Conservation (phyloP, 208 protist genomes). For the Histomonas meleagridis region DNA sequence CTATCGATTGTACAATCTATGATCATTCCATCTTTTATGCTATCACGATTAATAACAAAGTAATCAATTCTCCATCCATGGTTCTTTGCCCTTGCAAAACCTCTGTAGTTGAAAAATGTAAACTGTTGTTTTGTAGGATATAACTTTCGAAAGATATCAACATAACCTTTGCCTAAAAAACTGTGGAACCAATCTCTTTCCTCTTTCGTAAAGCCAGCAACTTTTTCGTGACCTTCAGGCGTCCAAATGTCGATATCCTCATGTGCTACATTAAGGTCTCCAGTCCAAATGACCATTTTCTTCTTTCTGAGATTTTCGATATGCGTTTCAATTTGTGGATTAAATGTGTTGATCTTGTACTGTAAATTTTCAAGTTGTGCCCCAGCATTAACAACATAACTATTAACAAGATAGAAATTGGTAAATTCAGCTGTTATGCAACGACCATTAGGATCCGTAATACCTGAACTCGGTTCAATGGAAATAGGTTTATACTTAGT, state of each 20-base stretch:
- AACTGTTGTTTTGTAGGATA: slow-evolving; percentile 19
- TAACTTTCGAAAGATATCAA: neutral
- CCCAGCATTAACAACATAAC: slow-evolving; percentile 28
- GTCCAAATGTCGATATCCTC: slow-evolving; percentile 5
- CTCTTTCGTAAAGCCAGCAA: neutral
- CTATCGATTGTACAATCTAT: neutral
- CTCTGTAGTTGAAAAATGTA: slow-evolving; percentile 17
- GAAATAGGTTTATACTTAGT: slow-evolving; percentile 20
- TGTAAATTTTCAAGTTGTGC: neutral
- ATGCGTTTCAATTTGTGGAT: slow-evolving; percentile 15
- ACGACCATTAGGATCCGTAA: neutral
- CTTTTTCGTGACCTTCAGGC: neutral
- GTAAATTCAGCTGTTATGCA: slow-evolving; percentile 29
- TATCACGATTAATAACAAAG: neutral
- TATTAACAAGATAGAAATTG: slow-evolving; percentile 30
- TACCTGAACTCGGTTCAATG: neutral
- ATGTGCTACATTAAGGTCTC: slow-evolving; percentile 36
- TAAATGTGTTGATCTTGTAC: neutral
- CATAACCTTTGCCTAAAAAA: neutral
- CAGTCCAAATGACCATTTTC: slow-evolving; percentile 36
- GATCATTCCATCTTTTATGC: neutral
- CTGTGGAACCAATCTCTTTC: slow-evolving; percentile 24
- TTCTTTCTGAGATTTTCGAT: neutral
- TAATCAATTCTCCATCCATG: slow-evolving; percentile 35
- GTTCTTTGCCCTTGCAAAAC: neutral